phyloP scores from a whole-genome alignment of 1,284 basidiomycete genomes.

The Cutaneotrichosporon sp. region DNA sequence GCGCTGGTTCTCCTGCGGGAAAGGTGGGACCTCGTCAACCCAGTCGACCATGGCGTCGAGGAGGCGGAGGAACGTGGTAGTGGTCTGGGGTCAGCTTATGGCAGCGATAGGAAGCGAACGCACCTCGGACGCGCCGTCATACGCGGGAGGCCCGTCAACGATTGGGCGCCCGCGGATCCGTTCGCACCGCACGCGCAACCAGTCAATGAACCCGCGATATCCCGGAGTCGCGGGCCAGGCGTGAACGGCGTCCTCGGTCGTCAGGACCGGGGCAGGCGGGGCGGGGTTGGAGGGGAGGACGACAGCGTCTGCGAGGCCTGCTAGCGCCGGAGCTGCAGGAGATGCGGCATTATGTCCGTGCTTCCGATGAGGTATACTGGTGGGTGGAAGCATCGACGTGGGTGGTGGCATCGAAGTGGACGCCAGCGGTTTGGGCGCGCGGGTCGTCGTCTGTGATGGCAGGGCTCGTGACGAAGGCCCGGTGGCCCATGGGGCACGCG shows the following conservation, averaged over 20 bases:
- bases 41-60: slow-evolving; percentile 71
- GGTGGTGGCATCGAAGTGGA: neutral
- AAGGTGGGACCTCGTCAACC: slow-evolving; percentile 79
- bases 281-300: slow-evolving; percentile 31
- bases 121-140: slow-evolving; percentile 29
- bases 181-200: slow-evolving; percentile 69
- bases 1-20: slow-evolving; percentile 71
- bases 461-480: slow-evolving; percentile 1
- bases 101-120: slow-evolving; percentile 1
- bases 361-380: neutral
- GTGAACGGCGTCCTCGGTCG: slow-evolving; percentile 65
- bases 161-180: slow-evolving; percentile 64
- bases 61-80: slow-evolving; percentile 59
- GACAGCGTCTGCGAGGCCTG: neutral
- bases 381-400: neutral
- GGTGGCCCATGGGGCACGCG: neutral
- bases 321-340: neutral
- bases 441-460: slow-evolving; percentile 1
- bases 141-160: slow-evolving; percentile 36
- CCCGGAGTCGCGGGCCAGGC: slow-evolving; percentile 68
- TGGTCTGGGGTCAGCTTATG: slow-evolving; percentile 52
- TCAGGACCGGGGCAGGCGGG: slow-evolving; percentile 32
- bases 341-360: neutral
- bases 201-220: slow-evolving; percentile 69
- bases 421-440: neutral